phyloP scores from a whole-genome alignment of 371 early-diverging fungal genomes.

The Cladochytrium tenue region DNA sequence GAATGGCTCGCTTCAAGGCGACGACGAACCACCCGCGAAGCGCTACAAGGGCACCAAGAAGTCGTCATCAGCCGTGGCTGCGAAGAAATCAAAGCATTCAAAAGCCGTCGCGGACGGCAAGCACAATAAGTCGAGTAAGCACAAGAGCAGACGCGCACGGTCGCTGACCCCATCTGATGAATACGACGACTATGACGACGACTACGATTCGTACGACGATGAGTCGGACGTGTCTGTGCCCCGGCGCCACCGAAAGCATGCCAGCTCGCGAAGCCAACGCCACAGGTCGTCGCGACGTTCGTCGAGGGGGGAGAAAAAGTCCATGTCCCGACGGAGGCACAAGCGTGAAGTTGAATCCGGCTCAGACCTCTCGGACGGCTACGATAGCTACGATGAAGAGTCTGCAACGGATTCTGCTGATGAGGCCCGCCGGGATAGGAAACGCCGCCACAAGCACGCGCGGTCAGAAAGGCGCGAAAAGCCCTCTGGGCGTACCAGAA shows the following conservation, averaged over 20 bases:
- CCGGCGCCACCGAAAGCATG: neutral
- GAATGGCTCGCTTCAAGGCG: too few species aligned
- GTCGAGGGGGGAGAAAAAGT: neutral
- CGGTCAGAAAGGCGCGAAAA: neutral
- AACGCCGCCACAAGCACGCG: neutral
- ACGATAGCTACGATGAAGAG: neutral
- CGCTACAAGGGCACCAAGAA: neutral
- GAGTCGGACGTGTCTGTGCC: neutral
- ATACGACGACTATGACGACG: slow-evolving; percentile 2
- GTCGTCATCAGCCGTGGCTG: too few species aligned
- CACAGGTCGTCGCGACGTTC: slow-evolving; percentile 4
- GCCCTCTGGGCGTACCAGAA: neutral
- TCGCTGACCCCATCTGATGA: neutral
- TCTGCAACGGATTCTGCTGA: neutral
- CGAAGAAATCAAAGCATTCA: neutral
- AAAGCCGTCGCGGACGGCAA: neutral
- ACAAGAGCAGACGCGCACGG: neutral
- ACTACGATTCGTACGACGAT: neutral
- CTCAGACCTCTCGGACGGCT: slow-evolving; percentile 1
- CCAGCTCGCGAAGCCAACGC: neutral
- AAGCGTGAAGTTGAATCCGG: neutral
- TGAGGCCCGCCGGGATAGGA: neutral
- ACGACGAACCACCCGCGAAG: neutral
- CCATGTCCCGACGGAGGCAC: neutral
- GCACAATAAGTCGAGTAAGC: neutral